phyloP scores from a whole-genome alignment of 23 red algal genomes.

The Chondrus crispus region DNA sequence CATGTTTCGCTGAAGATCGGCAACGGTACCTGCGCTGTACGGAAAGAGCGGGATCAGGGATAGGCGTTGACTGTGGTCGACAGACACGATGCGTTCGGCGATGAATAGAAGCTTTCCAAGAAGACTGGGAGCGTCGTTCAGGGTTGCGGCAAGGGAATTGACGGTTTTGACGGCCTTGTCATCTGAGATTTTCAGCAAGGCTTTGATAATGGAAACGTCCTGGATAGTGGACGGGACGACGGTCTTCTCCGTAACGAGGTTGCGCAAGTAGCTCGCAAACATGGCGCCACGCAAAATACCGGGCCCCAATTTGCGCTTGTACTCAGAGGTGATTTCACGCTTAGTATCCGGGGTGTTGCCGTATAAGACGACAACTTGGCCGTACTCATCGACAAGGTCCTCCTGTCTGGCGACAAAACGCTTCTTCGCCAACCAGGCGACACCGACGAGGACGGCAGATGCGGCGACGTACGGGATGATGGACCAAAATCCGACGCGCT shows the following conservation, averaged over 20 bases:
- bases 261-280: constrained; percentile 41
- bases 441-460: constrained; percentile 44
- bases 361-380: constrained; percentile 69
- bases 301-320: constrained; percentile 61
- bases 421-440: constrained; percentile 59
- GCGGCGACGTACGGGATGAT: constrained; percentile 59
- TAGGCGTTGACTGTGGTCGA: not conserved
- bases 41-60: constrained; percentile 48
- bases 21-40: constrained; percentile 59
- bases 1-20: constrained; percentile 68
- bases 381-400: constrained; percentile 60
- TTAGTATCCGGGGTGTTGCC: constrained; percentile 39
- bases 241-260: constrained; percentile 52
- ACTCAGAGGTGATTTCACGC: constrained; percentile 64
- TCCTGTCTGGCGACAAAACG: constrained; percentile 51
- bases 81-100: constrained; percentile 46
- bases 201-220: constrained; percentile 52
- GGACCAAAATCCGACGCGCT: constrained; percentile 45
- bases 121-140: constrained; percentile 60
- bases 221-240: constrained; percentile 54
- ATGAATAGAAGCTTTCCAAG: constrained; percentile 83
- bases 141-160: constrained; percentile 44
- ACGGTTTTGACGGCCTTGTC: constrained; percentile 30
- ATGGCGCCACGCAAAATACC: constrained; percentile 61
- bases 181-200: constrained; percentile 29